Evolutionary conservation across 176 grass and related monocot genomes (phyloP).

Genomic region (Aegilops umbellulata): DNA sequence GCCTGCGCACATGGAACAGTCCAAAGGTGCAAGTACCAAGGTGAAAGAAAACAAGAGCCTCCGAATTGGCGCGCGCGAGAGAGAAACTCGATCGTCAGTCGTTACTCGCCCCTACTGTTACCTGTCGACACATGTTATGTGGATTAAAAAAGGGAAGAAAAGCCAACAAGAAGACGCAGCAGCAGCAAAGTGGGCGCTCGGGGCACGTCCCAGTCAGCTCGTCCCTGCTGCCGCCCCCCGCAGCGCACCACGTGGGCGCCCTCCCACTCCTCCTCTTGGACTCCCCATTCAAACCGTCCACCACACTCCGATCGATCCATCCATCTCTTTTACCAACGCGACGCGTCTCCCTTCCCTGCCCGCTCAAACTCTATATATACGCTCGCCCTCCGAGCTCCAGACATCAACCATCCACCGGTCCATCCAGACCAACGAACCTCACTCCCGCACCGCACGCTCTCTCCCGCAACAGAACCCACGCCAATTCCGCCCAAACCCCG

Average conservation of each 20-base stretch:
- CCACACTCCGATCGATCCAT: background rate
- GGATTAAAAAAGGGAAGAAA: background rate
- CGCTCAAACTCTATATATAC: slow-evolving; percentile 51
- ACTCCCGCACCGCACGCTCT: background rate
- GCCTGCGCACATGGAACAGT: background rate
- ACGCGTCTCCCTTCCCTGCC: background rate
- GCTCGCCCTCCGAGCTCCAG: background rate
- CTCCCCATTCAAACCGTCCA: background rate
- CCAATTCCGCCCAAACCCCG: background rate
- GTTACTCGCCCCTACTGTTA: background rate
- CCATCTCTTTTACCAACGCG: background rate
- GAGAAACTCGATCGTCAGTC: slow-evolving; percentile 26
- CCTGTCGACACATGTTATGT: background rate
- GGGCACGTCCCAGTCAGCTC: slow-evolving; percentile 33
- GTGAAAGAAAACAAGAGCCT: background rate
- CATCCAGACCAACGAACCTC: background rate
- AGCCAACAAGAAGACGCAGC: background rate
- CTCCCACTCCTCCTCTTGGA: background rate
- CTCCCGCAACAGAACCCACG: background rate
- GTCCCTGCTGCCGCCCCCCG: slow-evolving; percentile 29
- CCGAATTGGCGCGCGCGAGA: background rate
- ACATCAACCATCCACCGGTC: background rate
- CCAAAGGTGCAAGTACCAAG: slow-evolving; percentile 35
- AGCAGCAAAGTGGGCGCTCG: background rate
- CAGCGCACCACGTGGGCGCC: slow-evolving; percentile 60